Evolutionary conservation across 1,284 basidiomycete species (phyloP).

Genomic region (Trichosporon sp.): DNA sequence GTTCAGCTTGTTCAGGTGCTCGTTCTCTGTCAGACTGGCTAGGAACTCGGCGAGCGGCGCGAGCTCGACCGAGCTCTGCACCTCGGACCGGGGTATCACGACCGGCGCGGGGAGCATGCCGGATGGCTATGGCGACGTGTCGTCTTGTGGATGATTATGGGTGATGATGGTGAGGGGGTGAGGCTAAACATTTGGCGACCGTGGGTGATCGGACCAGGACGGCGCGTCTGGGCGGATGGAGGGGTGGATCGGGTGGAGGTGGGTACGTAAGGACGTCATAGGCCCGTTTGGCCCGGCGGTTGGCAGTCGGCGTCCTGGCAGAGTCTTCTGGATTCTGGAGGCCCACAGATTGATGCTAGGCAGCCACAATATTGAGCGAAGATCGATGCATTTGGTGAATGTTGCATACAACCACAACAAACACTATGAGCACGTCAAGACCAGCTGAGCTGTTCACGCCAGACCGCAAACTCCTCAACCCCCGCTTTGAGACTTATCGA

Average conservation of each 20-base stretch:
- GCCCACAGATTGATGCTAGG: no score
- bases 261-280: slow-evolving; percentile 1
- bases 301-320: no score
- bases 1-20: slow-evolving; percentile 32
- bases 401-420: no score
- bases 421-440: background rate
- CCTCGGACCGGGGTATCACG: slow-evolving; percentile 25
- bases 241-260: background rate
- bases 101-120: slow-evolving; percentile 22
- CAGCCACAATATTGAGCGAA: background rate
- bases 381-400: no score
- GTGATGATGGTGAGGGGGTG: background rate
- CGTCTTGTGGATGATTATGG: background rate
- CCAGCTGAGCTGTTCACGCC: slow-evolving; percentile 28
- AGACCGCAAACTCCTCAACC: slow-evolving; percentile 27
- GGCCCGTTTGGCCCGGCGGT: background rate
- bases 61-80: slow-evolving; percentile 29
- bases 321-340: no score
- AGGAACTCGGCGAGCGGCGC: slow-evolving; percentile 37
- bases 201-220: background rate
- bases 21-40: slow-evolving; percentile 13
- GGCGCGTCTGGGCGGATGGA: background rate
- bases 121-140: no score
- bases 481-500: slow-evolving; percentile 44
- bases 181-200: background rate